These are phyloP conservation scores for Macrophomina tecta DNA, from an alignment of 2,329 filamentous ascomycete genomes.

Conservation along the genomic window DNA sequence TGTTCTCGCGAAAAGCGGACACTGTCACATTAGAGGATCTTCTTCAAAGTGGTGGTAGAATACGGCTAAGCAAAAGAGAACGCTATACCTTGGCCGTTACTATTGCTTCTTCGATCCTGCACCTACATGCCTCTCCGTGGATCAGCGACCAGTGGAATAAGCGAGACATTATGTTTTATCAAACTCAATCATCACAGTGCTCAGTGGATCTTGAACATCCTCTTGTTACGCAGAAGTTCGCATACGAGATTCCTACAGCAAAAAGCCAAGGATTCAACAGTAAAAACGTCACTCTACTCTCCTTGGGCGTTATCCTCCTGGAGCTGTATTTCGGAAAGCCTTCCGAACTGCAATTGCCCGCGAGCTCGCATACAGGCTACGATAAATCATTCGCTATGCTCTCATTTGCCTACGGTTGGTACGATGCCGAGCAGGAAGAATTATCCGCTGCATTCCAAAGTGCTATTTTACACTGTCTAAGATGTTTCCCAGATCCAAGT, in stretches of 20 bases:
- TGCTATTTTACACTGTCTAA: constrained; percentile 43
- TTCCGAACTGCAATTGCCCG: constrained; percentile 39
- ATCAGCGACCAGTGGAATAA: constrained; percentile 42
- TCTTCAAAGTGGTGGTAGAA: constrained; percentile 36
- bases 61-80: constrained; percentile 41
- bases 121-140: constrained; percentile 46
- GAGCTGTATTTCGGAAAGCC: constrained; percentile 46
- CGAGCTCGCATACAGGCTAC: constrained; percentile 29
- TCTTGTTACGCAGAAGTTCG: constrained; percentile 36
- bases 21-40: constrained; percentile 42
- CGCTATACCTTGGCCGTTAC: constrained; percentile 45
- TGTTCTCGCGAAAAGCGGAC: constrained; percentile 30
- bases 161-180: constrained; percentile 43
- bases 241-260: constrained; percentile 27
- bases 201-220: constrained; percentile 41
- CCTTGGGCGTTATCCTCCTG: constrained; percentile 42
- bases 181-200: constrained; percentile 31
- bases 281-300: constrained; percentile 44
- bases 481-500: constrained; percentile 42
- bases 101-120: constrained; percentile 43
- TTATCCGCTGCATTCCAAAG: constrained; percentile 43
- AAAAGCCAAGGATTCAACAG: constrained; percentile 35
- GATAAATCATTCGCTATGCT: constrained; percentile 33
- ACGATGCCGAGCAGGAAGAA: constrained; percentile 41
- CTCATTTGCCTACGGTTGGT: constrained; percentile 43